Base-by-base conservation (phyloP, 2,329 filamentous ascomycete species). In the Scedosporium boydii region DNA sequence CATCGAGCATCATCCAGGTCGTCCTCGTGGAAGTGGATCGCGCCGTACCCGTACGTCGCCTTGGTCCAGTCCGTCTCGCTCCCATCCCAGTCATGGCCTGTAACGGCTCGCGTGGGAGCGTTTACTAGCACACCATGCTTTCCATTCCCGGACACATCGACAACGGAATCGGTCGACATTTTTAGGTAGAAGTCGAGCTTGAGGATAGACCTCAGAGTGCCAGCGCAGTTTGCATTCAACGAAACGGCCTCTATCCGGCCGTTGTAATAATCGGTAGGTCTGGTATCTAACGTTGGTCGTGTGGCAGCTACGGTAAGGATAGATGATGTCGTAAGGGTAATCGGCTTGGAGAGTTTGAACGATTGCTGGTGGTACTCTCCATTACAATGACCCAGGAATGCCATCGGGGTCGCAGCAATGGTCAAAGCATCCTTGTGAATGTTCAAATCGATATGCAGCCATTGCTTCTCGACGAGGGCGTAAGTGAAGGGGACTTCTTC, bases 21-120 rank as follows among this genome's bases (percentile, higher is more conserved):
- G 57, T 75, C 73, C 18, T 75, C 73, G 61, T 75, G 73, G 64
- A 75, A 75, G 62, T 75, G 73, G 48, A 75, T 75, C 0, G 73
- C 73, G 9, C 73, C 72, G 61, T 73, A 74, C 1, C 73, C 73
- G 41, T 68, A 72, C 29, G 64, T 66, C 1, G 73, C 72, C 26
- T 67, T 63, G 18, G 68, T 74, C 73, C 73, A 75, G 60, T 71
- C 69, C 3, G 62, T 57, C 46, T 72, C 68, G 16, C 65, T 67
- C 3, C 66, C 70, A 58, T 75, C 70, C 69, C 70, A 75, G 62
- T 74, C 67, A 59, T 73, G 64, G 5, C 73, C 71, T 18, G 64
- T 69, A 12, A 75, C 70, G 2, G 68, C 73, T 16, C 73, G 66
- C 21, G 71, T 71, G 5, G 73, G 73, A 9, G 70, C 69, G 60